Base-by-base conservation (phyloP, 352 stramenopile species). In the Phytophthora idaei region DNA sequence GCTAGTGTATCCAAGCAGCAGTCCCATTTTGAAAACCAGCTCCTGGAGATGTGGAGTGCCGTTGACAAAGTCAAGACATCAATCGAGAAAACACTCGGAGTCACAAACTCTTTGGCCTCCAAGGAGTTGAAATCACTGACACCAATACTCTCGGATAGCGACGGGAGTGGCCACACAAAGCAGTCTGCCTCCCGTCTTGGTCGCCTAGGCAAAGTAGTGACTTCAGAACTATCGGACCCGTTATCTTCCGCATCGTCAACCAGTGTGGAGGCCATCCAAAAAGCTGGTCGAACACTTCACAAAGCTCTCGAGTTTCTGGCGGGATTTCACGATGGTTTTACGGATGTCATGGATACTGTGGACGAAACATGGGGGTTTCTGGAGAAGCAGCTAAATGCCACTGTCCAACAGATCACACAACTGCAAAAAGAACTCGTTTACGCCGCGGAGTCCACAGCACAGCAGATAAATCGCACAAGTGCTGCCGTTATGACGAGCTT, bases 341-440 rank as follows among this genome's bases (percentile, higher is more conserved):
- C 67, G 10, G 52, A 67, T 9, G 57, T 79, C n/a, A 41, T 74
- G 68, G 29, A 61, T 11, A 73, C 61, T 17, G 37, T 76, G 10
- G 71, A 71, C 10, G 51, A 61, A 49, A 65, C 59, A 7, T 79
- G 71, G 71, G 41, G 52, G 9, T 28, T 71, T 12, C 27, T 79
- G 17, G 71, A 76, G 29, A 71, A 65, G 21, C 67, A 74, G 32
- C 5, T 79, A 4, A 76, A 79, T 64, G 45, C 59, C 28, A 73
- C 68, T 12, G 29, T 74, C 17, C 55, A 69, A 54, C 64, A 76
- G 44, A 68, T 32, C 25, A 41, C 29, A 15, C 28, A 64, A 57
- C 42, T 79, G 10, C 71, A 76, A 52, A 57, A 76, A 7, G 71
- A 79, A 34, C 47, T 79, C 12, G 21, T 50, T 8, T 79, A 79